Base-by-base conservation (phyloP, 2,329 filamentous ascomycete genomes). In the Thermothelomyces thermophilus region DNA sequence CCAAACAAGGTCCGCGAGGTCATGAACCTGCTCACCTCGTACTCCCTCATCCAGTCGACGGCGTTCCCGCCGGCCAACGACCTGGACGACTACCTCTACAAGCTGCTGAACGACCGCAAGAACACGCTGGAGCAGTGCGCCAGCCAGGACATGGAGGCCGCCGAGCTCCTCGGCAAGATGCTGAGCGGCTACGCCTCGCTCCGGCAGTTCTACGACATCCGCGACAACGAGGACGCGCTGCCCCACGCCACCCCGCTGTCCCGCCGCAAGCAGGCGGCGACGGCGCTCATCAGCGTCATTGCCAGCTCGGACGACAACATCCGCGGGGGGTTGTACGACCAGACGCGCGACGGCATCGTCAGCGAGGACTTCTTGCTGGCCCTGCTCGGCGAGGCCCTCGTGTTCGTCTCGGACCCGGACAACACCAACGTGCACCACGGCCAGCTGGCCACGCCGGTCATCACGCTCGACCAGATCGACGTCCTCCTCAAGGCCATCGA, bases 111-210 rank as follows among this genome's bases (percentile, higher is more conserved):
- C 47, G 82, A 84, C 45, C 86, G 90, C 11, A 84, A 84, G 58
- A 69, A 79, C 13, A 84, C 86, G 0, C 74, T 97, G 3, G 80
- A 84, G 48, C 73, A 79, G 26, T 81, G 91, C 46, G 86, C 87
- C 5, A 76, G 78, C 22, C 77, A 84, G 46, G 91, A 96, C 60
- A 71, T 86, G 28, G 85, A 90, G 63, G 90, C 89, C 7, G 91
- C 90, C 8, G 79, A 87, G 58, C 78, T 95, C 10, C 75, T 97
- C 3, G 87, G 90, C 41, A 86, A 85, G 54, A 85, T 90, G 69
- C 81, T 96, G 9, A 93, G 87, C 64, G 91, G 91, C 19, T 97
- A 97, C 62, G 91, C 90, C 19, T 95, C 90, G 0, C 74, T 97
- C 17, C 86, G 91, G 31, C 85, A 84, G 58, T 96, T 91, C 71